Conservation (phyloP, 169 alveolate species). For the Cyclospora cayetanensis region DNA sequence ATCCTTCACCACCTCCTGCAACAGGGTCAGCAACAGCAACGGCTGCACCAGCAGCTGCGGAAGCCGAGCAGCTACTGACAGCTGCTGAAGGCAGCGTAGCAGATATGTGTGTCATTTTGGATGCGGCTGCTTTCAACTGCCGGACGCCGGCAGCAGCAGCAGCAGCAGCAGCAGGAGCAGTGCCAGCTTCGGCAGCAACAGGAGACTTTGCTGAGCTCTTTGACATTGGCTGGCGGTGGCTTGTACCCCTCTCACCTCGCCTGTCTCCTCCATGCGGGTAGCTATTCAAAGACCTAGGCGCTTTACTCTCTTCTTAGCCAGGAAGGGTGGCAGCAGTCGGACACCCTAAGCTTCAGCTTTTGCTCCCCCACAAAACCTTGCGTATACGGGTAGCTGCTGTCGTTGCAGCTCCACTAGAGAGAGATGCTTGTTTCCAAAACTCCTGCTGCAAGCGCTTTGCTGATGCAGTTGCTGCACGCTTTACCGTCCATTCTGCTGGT, state of each 20-base stretch:
- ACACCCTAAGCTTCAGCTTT: not conserved
- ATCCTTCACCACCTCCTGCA: not conserved
- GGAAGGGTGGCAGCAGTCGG: no score
- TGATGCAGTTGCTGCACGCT: not conserved
- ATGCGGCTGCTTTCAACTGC: constrained; percentile 50
- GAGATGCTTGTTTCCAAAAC: no score
- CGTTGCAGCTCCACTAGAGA: constrained; percentile 26
- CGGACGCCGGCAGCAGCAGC: constrained; percentile 58
- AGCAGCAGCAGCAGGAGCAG: constrained; percentile 48
- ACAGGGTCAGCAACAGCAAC: not conserved
- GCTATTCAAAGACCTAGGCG: not conserved
- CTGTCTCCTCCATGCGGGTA: constrained; percentile 34
- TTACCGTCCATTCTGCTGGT: not conserved
- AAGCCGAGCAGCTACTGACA: not conserved
- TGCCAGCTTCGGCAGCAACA: not conserved
- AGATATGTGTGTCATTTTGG: constrained; percentile 16
- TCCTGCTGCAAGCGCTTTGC: not conserved
- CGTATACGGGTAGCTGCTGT: not conserved
- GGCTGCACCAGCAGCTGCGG: constrained; percentile 10
- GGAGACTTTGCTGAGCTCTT: constrained; percentile 5
- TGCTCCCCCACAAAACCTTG: not conserved
- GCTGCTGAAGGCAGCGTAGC: constrained; percentile 44
- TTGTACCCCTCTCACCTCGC: constrained; percentile 23
- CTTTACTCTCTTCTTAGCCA: no score
- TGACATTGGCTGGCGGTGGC: constrained; percentile 16